Base-by-base conservation (phyloP, 2,329 filamentous ascomycete genomes). In the Penicillium griseofulvum region DNA sequence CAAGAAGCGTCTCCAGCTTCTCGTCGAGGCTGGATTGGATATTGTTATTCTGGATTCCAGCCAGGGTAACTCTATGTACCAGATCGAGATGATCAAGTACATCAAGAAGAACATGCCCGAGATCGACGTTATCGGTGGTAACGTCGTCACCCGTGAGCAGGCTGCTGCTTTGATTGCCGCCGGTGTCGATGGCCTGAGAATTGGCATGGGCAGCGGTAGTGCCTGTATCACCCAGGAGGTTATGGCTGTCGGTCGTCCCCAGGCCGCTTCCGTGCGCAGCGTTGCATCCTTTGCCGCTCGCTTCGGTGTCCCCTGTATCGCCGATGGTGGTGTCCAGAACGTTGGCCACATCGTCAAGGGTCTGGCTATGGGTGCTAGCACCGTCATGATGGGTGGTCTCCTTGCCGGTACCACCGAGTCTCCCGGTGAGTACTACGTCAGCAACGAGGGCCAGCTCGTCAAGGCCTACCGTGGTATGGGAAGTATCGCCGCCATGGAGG, bases 391-490 rank as follows among this genome's bases (percentile, higher is more conserved):
- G 94, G 94, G 94, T 68, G 95, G 94, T 79, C 87, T 99, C 50
- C 84, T 99, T 63, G 94, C 94, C 48, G 94, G 95, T 73, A 97
- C 94, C 61, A 97, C 93, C 39, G 94, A 99, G 79, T 97, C 93
- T 36, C 94, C 94, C 34, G 95, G 94, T 62, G 92, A 93, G 63
- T 97, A 95, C 65, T 97, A 96, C 71, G 91, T 99, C 66, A 96
- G 90, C 70, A 88, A 90, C 58, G 93, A 97, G 78, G 94, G 94
- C 63, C 95, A 97, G 83, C 87, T 99, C 52, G 93, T 99, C 76
- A 99, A 99, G 84, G 92, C 94, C 38, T 99, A 99, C 83, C 90
- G 94, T 76, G 94, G 94, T 57, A 99, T 99, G 94, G 94, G 94
- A 65, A 92, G 88, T 77, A 99, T 99, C 72, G 94, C 97, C 69